Conservation (phyloP, 192 early-diverging fungal species). For the Podochytrium sp. region DNA sequence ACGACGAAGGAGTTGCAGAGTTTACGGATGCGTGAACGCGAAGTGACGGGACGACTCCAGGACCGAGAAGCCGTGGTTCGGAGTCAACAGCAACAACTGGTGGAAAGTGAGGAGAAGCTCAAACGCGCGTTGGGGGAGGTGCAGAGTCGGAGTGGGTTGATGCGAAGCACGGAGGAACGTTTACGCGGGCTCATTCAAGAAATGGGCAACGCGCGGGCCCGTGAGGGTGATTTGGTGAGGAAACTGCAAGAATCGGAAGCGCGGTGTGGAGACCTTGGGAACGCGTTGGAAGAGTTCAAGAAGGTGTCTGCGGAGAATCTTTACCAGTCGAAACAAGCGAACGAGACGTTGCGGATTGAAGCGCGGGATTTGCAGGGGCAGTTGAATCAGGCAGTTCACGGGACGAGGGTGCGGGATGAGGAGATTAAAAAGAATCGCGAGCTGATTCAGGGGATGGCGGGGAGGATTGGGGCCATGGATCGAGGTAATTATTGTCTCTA, state of each 20-base stretch:
- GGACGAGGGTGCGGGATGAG: slow-evolving; percentile 15
- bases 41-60: slow-evolving; percentile 3
- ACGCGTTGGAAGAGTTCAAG: slow-evolving; percentile 28
- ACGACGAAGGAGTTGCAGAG: slow-evolving; percentile 21
- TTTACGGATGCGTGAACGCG: slow-evolving; percentile 10
- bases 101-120: slow-evolving; percentile 23
- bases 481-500: too few species aligned
- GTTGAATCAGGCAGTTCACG: slow-evolving; percentile 23
- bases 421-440: slow-evolving; percentile 36
- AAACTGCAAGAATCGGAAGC: slow-evolving; percentile 21
- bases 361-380: slow-evolving; percentile 24
- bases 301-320: slow-evolving; percentile 28
- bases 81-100: slow-evolving; percentile 10
- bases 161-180: slow-evolving; percentile 26
- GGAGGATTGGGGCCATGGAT: slow-evolving; percentile 24
- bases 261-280: not conserved
- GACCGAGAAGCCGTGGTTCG: slow-evolving; percentile 7
- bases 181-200: slow-evolving; percentile 21
- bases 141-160: slow-evolving; percentile 18
- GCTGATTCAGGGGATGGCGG: slow-evolving; percentile 32
- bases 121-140: slow-evolving; percentile 24
- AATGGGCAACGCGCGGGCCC: slow-evolving; percentile 28
- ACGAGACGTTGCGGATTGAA: slow-evolving; percentile 20
- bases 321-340: slow-evolving; percentile 19
- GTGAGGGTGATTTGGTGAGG: slow-evolving; percentile 22